Evolutionary conservation across 2,329 filamentous ascomycete genomes (phyloP).

Genomic region (Macrophomina phaseolina): DNA sequence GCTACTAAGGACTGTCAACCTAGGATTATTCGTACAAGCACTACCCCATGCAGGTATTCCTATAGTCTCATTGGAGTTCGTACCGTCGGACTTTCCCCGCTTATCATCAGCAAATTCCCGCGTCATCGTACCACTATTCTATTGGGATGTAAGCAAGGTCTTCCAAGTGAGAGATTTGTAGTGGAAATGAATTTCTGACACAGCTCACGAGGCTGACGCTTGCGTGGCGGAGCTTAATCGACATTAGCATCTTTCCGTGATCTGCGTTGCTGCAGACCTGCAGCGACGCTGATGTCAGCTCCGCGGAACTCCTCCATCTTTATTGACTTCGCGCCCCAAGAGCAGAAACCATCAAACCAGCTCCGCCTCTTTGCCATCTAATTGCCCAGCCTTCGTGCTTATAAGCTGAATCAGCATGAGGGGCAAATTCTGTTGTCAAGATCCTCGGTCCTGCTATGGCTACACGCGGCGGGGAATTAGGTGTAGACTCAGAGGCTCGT

Average conservation of each 20-base stretch:
- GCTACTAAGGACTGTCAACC: too few relatives aligned
- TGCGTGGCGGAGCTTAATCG: slow-evolving; percentile 4
- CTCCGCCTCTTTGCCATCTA: not conserved
- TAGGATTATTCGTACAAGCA: too few relatives aligned
- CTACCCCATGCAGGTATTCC: too few relatives aligned
- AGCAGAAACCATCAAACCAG: not conserved
- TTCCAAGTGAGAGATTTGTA: not conserved
- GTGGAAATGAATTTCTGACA: not conserved
- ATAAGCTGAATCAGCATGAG: not conserved
- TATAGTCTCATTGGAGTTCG: too few relatives aligned
- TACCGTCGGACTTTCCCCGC: not conserved
- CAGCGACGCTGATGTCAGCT: slow-evolving; percentile 1
- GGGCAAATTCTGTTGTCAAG: too few relatives aligned
- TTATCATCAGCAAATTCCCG: not conserved
- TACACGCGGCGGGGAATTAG: too few relatives aligned
- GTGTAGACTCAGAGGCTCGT: too few relatives aligned
- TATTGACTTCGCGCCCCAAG: not conserved
- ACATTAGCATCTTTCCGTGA: not conserved
- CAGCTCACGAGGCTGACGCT: not conserved
- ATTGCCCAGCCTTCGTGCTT: not conserved
- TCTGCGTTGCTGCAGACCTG: not conserved
- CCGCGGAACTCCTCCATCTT: not conserved
- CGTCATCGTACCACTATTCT: not conserved
- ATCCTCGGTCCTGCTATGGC: too few relatives aligned
- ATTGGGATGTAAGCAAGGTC: not conserved